These are phyloP conservation scores for Gymnopilus junonius DNA, from an alignment of 768 basidiomycete species.

Conservation along the genomic window DNA sequence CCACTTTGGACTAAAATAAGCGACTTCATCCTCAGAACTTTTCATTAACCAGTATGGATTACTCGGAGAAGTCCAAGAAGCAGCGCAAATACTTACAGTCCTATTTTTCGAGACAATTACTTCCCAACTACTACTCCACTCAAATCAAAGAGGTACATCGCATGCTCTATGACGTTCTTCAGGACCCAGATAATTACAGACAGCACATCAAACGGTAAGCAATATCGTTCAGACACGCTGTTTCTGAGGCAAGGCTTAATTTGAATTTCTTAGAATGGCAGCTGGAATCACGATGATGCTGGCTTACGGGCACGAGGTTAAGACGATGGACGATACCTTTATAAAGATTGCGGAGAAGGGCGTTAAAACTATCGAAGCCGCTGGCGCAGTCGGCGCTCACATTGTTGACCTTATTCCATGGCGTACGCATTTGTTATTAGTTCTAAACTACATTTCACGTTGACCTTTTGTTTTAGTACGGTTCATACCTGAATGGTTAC, in stretches of 20 bases:
- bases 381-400: background rate
- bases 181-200: background rate
- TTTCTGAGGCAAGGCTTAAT: background rate
- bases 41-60: background rate
- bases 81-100: background rate
- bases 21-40: background rate
- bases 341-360: background rate
- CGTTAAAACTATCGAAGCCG: background rate
- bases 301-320: background rate
- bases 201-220: background rate
- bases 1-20: background rate
- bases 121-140: background rate
- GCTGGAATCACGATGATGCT: background rate
- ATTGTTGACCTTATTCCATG: background rate
- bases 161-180: background rate
- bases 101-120: background rate
- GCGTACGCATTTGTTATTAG: background rate
- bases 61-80: background rate
- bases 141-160: background rate
- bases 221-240: too few species aligned
- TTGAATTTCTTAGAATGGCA: background rate
- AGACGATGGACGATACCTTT: background rate
- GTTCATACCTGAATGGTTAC: background rate
- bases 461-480: background rate
- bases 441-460: background rate